Percentiles rank a stretch among this genome's conserved stretches.
Evolutionary conservation across 2,329 filamentous ascomycete species (phyloP).

Genomic region (Pseudogymnoascus sp.): DNA sequence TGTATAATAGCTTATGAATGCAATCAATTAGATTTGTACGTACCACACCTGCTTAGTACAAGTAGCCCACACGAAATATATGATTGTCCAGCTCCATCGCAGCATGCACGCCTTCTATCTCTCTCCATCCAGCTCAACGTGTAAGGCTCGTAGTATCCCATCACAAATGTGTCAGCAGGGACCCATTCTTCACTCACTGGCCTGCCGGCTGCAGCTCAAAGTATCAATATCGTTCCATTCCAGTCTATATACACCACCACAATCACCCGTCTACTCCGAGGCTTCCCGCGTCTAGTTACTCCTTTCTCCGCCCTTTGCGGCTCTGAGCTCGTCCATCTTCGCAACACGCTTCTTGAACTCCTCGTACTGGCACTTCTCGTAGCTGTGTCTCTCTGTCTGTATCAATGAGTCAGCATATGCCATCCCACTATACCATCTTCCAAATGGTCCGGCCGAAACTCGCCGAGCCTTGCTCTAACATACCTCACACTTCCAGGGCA

Average conservation of each 20-base stretch:
- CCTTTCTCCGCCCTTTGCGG: constrained; percentile 71
- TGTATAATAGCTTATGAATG: neutral
- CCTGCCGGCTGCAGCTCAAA: neutral
- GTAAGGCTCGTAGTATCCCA: neutral
- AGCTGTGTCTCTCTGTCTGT: constrained; percentile 90
- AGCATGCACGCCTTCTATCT: neutral
- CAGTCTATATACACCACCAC: constrained; percentile 21
- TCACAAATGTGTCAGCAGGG: neutral
- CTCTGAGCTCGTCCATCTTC: constrained; percentile 96
- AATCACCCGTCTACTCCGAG: constrained; percentile 11
- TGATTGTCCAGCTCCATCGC: neutral
- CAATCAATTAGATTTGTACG: neutral
- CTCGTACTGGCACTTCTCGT: constrained; percentile 98
- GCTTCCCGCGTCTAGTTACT: constrained; percentile 57
- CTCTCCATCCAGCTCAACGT: neutral
- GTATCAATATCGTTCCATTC: constrained; percentile 7
- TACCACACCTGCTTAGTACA: neutral
- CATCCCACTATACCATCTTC: neutral
- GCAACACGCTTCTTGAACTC: constrained; percentile 98
- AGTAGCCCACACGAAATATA: neutral
- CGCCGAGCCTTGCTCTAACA: constrained; percentile 26
- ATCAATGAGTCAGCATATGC: constrained; percentile 15
- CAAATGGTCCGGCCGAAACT: neutral
- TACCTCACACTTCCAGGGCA: constrained; percentile 98
- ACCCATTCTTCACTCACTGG: neutral